Base-by-base conservation (phyloP, 306 rosid genomes). In the Lathyrus oleraceus region DNA sequence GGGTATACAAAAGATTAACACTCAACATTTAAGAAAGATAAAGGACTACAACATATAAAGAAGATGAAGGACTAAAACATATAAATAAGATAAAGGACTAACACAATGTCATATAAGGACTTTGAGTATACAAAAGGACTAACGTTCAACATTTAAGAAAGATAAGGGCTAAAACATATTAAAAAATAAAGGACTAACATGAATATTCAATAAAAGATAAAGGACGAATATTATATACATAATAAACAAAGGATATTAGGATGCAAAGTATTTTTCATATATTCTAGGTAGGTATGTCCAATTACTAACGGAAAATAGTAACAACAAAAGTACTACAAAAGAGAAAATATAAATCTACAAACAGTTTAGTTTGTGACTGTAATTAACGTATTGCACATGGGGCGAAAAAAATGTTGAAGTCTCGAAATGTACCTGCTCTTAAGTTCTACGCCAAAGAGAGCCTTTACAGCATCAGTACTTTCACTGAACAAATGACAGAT, bases 401-500 rank as follows among this genome's bases (percentile, higher is more conserved):
- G 68, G 52, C 69, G 43, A 38, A 75, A 75, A 42, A 49, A 17
- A 25, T 62, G 35, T 3, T 25, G 8, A 75, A 27, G 38, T 23
- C 30, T 48, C 30, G 6, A 42, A 56, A 38, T 23, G 38, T 71
- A 95, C 97, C 99, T 95, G 95, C 91, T 95, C 49, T 81, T 79
- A 77, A 95, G 91, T 65, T 91, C 96, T 17, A 82, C 61, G 21
- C 99, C 96, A 57, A 95, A 95, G 44, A 91, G 89, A 64, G 83
- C 89, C 88, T 91, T 91, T 74, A 95, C 81, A 9, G 92, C 76
- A 75, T 95, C 97, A 10, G 82, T 70, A 79, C 48, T 85, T 74
- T 85, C 97, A 85, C 99, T 95, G 95, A 79, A 81, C 35, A 57
- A 77, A 62, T 57, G 69, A 73, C 19, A 64, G 53, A 65, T 11